These are phyloP conservation scores for Globisporangium okanoganense DNA, from an alignment of 352 stramenopile species.

Conservation along the genomic window DNA sequence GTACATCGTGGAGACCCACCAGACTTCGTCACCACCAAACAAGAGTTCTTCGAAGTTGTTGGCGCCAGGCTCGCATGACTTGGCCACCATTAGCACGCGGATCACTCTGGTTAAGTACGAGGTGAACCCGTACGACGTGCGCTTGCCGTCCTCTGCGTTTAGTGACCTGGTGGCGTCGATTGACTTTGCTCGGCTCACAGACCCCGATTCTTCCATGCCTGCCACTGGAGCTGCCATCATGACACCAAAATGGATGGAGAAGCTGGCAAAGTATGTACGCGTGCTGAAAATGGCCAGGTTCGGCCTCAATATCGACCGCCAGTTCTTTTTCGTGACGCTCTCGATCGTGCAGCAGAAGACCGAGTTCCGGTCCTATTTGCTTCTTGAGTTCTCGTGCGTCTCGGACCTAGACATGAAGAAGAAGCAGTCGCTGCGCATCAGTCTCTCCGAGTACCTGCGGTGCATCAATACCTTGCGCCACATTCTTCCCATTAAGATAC, in stretches of 20 bases:
- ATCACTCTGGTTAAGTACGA: conserved; percentile 32
- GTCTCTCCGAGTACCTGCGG: conserved; percentile 40
- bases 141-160: conserved; percentile 39
- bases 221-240: background rate
- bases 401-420: conserved; percentile 1
- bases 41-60: background rate
- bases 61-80: background rate
- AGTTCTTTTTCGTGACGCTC: conserved; percentile 35
- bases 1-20: conserved; percentile 22
- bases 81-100: background rate
- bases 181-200: conserved; percentile 5
- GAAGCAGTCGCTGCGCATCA: conserved; percentile 36
- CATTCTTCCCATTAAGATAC: background rate
- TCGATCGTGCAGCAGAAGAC: conserved; percentile 59
- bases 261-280: conserved; percentile 44
- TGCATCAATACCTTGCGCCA: conserved; percentile 20
- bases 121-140: conserved; percentile 48
- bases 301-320: conserved; percentile 28
- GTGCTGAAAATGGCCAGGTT: conserved; percentile 41
- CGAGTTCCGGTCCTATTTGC: conserved; percentile 45
- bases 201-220: background rate
- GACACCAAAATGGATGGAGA: conserved; percentile 28
- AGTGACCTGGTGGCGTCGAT: conserved; percentile 34
- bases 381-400: conserved; percentile 36
- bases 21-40: too few species aligned